Evolutionary conservation across 1,139 yeast species (phyloP), one percentile per base, ranked within the genome.

Genomic region (Yamadazyma sp.): DNA sequence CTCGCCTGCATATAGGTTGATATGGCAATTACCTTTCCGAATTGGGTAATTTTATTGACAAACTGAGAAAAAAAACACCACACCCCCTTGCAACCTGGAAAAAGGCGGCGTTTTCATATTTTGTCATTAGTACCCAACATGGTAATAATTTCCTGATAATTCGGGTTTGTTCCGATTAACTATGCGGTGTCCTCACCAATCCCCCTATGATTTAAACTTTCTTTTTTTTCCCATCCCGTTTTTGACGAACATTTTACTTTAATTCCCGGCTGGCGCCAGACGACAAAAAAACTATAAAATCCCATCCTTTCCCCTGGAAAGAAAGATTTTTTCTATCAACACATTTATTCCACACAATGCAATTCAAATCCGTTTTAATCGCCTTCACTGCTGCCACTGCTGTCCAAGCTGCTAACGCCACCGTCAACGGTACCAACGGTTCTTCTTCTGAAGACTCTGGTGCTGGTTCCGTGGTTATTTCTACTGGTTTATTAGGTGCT

Each of bases 311-410:
- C 48, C 42, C 39, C 41, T 27, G 14, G 22, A 24, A 21, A 34
- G 28, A 21, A 22, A 35, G 38, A 42, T 44, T 37, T 33, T 26
- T 29, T 34, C 25, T 25, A 11, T 15, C 20, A 4, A 25, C 5
- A 25, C 15, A 27, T 15, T 12, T 27, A 15, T 15, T 23, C 7
- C 8, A 22, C 26, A 57, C 41, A 57, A 67, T 67, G 73, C 73
- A 67, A 66, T 65, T 67, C 67, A 54, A 59, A 55, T 54, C 67
- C 48, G 62, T 66, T 55, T 57, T 66, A 54, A 51, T 67, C 56
- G 70, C 73, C 51, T 60, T 67, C 54, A 61, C 72, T 49, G 71
- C 70, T 45, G 64, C 53, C 53, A 52, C 72, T 43, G 70, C 65
- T 47, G 72, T 62, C 51, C 58, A 62, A 33, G 70, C 69, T 44